Evolutionary conservation across 257 asterid species (phyloP), one percentile per base, ranked within the genome.

Genomic region (Marsdenia floribunda): DNA sequence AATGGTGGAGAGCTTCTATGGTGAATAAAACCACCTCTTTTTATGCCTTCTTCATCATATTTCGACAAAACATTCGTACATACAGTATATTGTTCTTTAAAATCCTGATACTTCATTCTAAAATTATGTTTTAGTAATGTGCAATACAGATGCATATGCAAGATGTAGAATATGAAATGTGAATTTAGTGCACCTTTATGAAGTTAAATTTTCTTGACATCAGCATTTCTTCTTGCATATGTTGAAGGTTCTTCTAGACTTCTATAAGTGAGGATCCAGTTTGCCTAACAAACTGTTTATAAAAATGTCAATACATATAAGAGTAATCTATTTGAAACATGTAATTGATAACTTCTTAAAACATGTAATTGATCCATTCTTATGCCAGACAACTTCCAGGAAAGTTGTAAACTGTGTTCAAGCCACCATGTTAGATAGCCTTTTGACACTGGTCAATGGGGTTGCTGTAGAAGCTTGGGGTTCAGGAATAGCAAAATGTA

Each of bases 1-100:
- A 89, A 90, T 71, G 92, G 96, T 55, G 94, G 96, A 54, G 79
- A 83, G n/a, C 75, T 90, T 77, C 71, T 76, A 18, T 75, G 88
- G 96, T 87, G 83, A 44, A 44, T 87, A 84, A 29, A 29, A 47
- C 83, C 50, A 1, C 21, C 19, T 5, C 4, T 16, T 15, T 16
- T 33, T 24, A 33, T 2, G 16, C 21, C 11, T 24, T 38, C 3
- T 4, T 11, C 15, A 9, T 49, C 5, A 19, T 49, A 1, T 50
- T 47, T 67, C 8, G 21, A 0, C 13, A 4, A 15, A 65, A 64
- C n/a, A 88, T 77, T 64, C 38, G 53, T 74, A 50, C 22, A 14
- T 59, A 15, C 15, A 11, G 26, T 18, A 15, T 67, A 37, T 58
- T 47, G 49, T 21, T 59, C 7, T 15, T 50, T 13, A 6, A 33